These are phyloP conservation scores for Claviceps citrina DNA, from an alignment of 2,329 filamentous ascomycete species.

Conservation along the genomic window DNA sequence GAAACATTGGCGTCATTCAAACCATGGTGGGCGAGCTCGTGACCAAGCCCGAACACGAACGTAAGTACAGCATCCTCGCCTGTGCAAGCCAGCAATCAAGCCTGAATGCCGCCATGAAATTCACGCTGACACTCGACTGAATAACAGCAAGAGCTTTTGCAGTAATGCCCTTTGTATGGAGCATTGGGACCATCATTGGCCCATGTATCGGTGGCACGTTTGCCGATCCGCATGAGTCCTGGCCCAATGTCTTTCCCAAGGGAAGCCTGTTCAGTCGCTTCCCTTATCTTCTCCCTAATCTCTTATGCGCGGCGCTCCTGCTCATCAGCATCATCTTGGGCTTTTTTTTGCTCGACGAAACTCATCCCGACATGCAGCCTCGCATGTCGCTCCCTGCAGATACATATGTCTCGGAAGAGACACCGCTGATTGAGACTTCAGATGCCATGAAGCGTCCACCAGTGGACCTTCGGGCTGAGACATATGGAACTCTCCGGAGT, in stretches of 20 bases:
- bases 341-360: conserved; percentile 74
- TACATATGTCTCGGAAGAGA: conserved; percentile 46
- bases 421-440: conserved; percentile 60
- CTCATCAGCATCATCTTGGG: conserved; percentile 65
- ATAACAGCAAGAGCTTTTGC: conserved; percentile 61
- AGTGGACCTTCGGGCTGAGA: conserved; percentile 61
- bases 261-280: conserved; percentile 59
- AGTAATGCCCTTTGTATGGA: conserved; percentile 92
- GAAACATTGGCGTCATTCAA: conserved; percentile 81
- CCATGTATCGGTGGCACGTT: conserved; percentile 79
- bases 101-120: background rate
- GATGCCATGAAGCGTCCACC: conserved; percentile 58
- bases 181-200: conserved; percentile 75
- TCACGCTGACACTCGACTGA: conserved; percentile 8
- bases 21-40: conserved; percentile 88
- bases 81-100: too few species aligned
- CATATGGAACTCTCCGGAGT: conserved; percentile 55
- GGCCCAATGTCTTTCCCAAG: conserved; percentile 53
- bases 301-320: conserved; percentile 66
- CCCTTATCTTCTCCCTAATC: conserved; percentile 79
- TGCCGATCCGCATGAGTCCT: conserved; percentile 60
- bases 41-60: conserved; percentile 70
- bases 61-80: conserved; percentile 34
- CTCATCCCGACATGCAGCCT: conserved; percentile 67
- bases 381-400: conserved; percentile 30